Percentiles rank a stretch among this genome's conserved stretches.
phyloP scores from a whole-genome alignment of 805 yeast species.

The Kazachstania taianensis region DNA sequence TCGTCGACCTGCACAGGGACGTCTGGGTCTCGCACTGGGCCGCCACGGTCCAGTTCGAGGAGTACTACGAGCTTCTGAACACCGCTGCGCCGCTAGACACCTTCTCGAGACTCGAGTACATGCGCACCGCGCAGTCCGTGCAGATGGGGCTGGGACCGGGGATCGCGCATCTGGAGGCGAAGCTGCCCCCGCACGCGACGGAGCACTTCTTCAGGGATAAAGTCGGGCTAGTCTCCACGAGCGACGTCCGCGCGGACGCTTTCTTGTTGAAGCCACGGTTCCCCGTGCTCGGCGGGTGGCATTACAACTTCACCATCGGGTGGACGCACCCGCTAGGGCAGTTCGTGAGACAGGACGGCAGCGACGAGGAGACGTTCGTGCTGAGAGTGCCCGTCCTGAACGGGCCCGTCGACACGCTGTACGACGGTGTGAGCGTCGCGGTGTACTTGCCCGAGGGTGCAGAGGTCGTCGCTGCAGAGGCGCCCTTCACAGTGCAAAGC shows the following conservation, averaged over 20 bases:
- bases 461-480: constrained; percentile 40
- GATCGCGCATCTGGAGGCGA: constrained; percentile 3
- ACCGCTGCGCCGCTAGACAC: constrained; percentile 56
- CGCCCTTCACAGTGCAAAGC: constrained; percentile 37
- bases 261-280: constrained; percentile 71
- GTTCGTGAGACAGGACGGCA: constrained; percentile 36
- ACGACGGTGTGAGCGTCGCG: constrained; percentile 48
- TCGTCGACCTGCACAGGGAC: constrained; percentile 53
- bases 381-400: constrained; percentile 61
- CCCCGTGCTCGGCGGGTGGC: constrained; percentile 96
- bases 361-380: constrained; percentile 40
- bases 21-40: constrained; percentile 88
- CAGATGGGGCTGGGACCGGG: constrained; percentile 1
- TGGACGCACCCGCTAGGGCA: constrained; percentile 59
- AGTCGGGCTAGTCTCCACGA: constrained; percentile 89
- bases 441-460: constrained; percentile 87
- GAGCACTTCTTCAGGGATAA: constrained; percentile 77
- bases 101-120: constrained; percentile 73
- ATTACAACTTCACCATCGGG: constrained; percentile 90
- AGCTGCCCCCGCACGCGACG: constrained; percentile 34
- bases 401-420: constrained; percentile 62
- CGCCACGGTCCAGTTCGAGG: constrained; percentile 63
- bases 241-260: constrained; percentile 30
- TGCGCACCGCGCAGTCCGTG: constrained; percentile 23
- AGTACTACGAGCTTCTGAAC: constrained; percentile 72